Conservation (phyloP, 1,284 basidiomycete species). For the Papiliotrema terrestris region DNA sequence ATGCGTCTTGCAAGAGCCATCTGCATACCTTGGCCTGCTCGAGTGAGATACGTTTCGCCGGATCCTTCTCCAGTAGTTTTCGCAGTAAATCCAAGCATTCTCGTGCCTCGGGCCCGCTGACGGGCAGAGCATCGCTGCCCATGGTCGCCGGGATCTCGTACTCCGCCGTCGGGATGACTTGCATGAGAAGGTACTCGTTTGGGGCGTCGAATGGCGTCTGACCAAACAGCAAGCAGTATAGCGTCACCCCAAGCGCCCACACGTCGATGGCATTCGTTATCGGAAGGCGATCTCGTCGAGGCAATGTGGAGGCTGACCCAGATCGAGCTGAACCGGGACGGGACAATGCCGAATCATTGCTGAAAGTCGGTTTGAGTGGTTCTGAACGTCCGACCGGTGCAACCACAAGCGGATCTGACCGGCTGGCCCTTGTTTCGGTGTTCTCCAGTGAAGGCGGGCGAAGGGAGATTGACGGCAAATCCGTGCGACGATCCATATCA, state of each 20-base stretch:
- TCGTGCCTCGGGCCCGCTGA: conserved; percentile 51
- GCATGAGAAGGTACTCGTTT: conserved; percentile 77
- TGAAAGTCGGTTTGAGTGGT: conserved; percentile 23
- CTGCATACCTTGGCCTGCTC: conserved; percentile 75
- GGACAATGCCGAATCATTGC: conserved; percentile 30
- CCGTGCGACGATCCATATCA: conserved; percentile 7
- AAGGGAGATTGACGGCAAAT: conserved; percentile 32
- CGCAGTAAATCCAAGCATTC: conserved; percentile 70
- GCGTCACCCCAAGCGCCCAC: conserved; percentile 98
- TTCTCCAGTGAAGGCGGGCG: conserved; percentile 32
- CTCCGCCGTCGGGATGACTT: conserved; percentile 74
- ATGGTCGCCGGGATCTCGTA: conserved; percentile 69
- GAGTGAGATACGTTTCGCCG: conserved; percentile 70
- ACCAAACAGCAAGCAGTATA: conserved; percentile 93
- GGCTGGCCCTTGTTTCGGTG: too few species aligned
- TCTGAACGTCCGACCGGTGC: background rate
- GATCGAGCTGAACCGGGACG: conserved; percentile 32
- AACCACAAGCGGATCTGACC: too few species aligned
- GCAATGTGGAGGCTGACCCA: conserved; percentile 28
- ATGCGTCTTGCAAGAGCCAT: background rate
- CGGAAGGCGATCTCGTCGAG: conserved; percentile 54
- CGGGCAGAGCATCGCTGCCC: conserved; percentile 66
- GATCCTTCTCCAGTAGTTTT: conserved; percentile 79
- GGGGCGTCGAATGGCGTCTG: conserved; percentile 65
- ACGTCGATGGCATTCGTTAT: conserved; percentile 96